Base-by-base conservation (phyloP, 2,329 filamentous ascomycete genomes). In the Paramyrothecium sp. region DNA sequence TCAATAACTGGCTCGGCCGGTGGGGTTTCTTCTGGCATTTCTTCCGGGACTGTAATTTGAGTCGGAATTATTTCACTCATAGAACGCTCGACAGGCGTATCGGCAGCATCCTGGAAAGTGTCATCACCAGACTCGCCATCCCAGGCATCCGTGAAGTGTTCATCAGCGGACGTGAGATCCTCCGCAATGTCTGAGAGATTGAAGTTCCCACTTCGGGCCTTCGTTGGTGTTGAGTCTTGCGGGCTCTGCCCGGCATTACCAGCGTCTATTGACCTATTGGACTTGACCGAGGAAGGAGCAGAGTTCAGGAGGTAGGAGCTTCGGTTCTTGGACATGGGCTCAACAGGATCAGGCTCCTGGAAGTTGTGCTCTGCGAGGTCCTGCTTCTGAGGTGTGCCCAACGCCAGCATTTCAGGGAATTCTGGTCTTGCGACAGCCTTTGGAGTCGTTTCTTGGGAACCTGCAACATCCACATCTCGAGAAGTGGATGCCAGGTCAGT, bases 371-470 rank as follows among this genome's bases (percentile, higher is more conserved):
- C 57, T 3, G 19, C 16, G 20, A 52, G 20, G 22, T 52, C 47
- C 20, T 50, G 51, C 19, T 56, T 55, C 4, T 30, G 46, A 33
- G 23, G 30, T 11, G 53, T 46, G n/a, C 59, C 56, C 11, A 38
- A 44, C 3, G 41, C 22, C 30, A 38, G 13, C n/a, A 59, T 47
- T 22, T 47, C 54, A 8, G 67, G 69, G 13, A 74, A 61, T 47
- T 68, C 65, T 11, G 69, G 71, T 56, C 59, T 67, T n/a, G 61
- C 56, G 19, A 78, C 80, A 4, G 87, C 87, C 59, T 85, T 90
- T 1, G 90, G 89, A 1, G 89, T 92, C 1, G 82, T 81, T 66
- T 91, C 84, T 61, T 86, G 78, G 7, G 88, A 90, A 49, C 80
- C 87, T 10, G 86, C 73, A 26, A 81, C 67, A 53, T 87, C 82